Conservation (phyloP, 2,329 filamentous ascomycete genomes). For the Fonsecaea pugnacius region DNA sequence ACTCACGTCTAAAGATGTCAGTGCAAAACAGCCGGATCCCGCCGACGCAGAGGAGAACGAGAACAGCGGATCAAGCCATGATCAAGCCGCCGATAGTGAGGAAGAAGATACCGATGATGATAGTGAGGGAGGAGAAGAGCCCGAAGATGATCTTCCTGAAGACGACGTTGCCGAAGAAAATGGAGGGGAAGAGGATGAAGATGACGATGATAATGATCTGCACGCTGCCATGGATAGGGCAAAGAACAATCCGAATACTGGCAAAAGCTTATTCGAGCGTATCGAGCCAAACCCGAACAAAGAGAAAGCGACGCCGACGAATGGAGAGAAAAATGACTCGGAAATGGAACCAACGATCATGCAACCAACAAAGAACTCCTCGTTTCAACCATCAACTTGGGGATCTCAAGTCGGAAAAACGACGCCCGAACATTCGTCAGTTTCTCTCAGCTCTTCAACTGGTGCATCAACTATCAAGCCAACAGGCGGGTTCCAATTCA, state of each 20-base stretch:
- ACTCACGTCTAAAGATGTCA: conserved; percentile 13
- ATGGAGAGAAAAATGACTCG: conserved; percentile 23
- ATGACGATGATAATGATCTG: conserved; percentile 31
- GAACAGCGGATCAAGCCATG: conserved; percentile 24
- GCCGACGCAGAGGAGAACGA: conserved; percentile 31
- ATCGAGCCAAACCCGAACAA: conserved; percentile 33
- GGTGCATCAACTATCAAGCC: conserved; percentile 30
- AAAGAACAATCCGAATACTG: conserved; percentile 23
- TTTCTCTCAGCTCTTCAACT: conserved; percentile 33
- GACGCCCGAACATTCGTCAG: conserved; percentile 32
- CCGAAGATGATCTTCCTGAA: conserved; percentile 25
- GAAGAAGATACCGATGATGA: conserved; percentile 28
- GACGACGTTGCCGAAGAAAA: conserved; percentile 22
- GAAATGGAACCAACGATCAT: conserved; percentile 39
- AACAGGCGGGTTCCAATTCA: conserved; percentile 35
- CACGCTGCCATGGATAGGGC: conserved; percentile 27
- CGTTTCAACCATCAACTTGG: conserved; percentile 43
- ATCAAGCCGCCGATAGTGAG: conserved; percentile 23
- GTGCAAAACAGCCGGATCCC: conserved; percentile 6
- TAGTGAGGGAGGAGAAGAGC: conserved; percentile 28
- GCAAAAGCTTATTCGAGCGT: conserved; percentile 36
- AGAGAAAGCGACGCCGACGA: conserved; percentile 16
- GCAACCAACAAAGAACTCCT: conserved; percentile 39
- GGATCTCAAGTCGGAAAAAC: conserved; percentile 43
- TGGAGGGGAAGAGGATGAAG: conserved; percentile 30